These are phyloP conservation scores for Senna tora DNA, from an alignment of 306 rosid genomes.

Conservation along the genomic window DNA sequence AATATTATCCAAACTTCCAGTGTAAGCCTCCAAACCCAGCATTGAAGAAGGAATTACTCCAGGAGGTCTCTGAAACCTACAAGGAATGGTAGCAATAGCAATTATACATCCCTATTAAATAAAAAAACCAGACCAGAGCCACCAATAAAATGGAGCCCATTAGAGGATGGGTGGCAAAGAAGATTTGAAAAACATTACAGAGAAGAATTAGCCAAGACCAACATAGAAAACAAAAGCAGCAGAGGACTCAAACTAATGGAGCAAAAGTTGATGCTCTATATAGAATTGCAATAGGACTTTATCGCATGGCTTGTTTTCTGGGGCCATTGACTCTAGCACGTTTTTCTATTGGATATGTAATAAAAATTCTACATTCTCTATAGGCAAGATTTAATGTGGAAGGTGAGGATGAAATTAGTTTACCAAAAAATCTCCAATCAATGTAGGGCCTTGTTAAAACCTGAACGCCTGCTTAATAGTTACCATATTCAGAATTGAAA, in stretches of 20 bases:
- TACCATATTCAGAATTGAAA: neutral
- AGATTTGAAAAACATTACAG: slow-evolving; percentile 15
- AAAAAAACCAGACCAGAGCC: slow-evolving; percentile 7
- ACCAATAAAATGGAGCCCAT: slow-evolving; percentile 6
- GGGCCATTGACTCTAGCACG: neutral
- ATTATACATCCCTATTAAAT: slow-evolving; percentile 1
- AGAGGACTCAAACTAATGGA: slow-evolving; percentile 1
- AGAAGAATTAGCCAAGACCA: neutral
- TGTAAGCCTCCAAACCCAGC: slow-evolving; percentile 73
- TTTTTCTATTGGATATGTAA: neutral
- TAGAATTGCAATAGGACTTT: too few relatives aligned
- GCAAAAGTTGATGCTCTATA: too few relatives aligned
- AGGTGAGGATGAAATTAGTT: neutral
- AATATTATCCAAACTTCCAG: slow-evolving; percentile 64
- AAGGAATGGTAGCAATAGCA: slow-evolving; percentile 6
- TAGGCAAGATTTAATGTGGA: neutral
- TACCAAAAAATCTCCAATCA: neutral
- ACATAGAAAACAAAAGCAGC: neutral
- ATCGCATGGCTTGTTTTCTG: neutral
- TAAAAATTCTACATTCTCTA: neutral
- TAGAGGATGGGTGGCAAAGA: slow-evolving; percentile 2
- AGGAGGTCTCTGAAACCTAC: slow-evolving; percentile 82
- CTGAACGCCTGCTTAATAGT: neutral
- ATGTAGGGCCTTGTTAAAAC: neutral
- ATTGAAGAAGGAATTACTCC: slow-evolving; percentile 68